Percentiles rank a stretch among this genome's conserved stretches.
Conservation (phyloP, 768 basidiomycete genomes). For the Mycena chlorophos region DNA sequence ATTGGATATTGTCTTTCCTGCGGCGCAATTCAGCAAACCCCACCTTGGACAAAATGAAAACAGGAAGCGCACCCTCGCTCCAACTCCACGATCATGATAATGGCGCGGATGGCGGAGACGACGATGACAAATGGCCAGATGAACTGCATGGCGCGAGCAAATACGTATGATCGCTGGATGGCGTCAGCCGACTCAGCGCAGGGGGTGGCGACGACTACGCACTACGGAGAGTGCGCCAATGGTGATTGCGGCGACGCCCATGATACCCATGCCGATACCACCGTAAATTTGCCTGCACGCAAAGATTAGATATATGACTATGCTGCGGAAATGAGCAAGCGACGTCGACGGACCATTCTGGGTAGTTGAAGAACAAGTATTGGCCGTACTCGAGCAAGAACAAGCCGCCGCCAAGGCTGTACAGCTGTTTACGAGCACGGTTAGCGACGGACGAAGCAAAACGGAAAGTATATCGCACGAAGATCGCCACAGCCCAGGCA, state of each 20-base stretch:
- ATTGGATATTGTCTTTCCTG: conserved; percentile 67
- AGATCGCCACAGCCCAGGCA: conserved; percentile 63
- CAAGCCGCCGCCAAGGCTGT: conserved; percentile 66
- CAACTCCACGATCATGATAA: conserved; percentile 73
- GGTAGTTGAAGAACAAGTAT: conserved; percentile 63
- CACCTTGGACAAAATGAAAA: background rate
- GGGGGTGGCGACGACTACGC: conserved; percentile 29
- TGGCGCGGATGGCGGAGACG: conserved; percentile 61
- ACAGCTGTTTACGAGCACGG: conserved; percentile 42
- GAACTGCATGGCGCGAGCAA: conserved; percentile 63
- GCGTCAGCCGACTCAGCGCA: conserved; percentile 20
- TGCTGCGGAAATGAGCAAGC: conserved; percentile 39
- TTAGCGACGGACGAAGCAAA: conserved; percentile 7
- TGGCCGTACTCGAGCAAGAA: conserved; percentile 62
- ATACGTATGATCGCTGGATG: conserved; percentile 66
- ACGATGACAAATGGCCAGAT: conserved; percentile 73
- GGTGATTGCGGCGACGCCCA: conserved; percentile 49
- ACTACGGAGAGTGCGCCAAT: conserved; percentile 67
- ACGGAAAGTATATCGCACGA: conserved; percentile 43
- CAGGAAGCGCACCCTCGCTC: conserved; percentile 58
- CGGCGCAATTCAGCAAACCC: background rate
- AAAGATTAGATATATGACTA: conserved; percentile 3
- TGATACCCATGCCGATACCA: conserved; percentile 59
- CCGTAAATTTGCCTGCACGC: conserved; percentile 64
- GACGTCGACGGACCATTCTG: conserved; percentile 55